Evolutionary conservation across 108 stramenopile genomes (phyloP), one percentile per base, ranked within the genome.

Genomic region (Aurantiochytrium sp.): DNA sequence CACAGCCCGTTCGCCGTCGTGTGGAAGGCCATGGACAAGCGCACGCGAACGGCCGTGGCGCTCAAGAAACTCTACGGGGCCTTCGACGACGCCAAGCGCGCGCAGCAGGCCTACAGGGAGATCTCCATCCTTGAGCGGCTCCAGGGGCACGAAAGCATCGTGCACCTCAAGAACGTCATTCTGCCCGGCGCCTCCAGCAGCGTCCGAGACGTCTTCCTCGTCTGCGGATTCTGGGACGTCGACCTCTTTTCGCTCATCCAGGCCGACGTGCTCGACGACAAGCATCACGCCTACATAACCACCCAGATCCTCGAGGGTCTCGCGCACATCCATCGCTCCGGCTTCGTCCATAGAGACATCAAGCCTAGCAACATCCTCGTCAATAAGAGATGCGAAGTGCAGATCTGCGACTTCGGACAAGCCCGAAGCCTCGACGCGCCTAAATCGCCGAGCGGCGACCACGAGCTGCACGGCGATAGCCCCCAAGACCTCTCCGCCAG

Each of bases 351-450:
- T 88, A 34, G 93, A 4, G 93, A 94, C 86, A 86, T 94, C 52
- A 94, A 94, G 55, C 93, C 93, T 5, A 86, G 89, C 37, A 94
- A 94, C 85, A 45, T 94, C 55, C 89, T 94, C 34, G 88, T 94
- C 5, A 93, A 94, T 73, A 90, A 91, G 31, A 93, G 93, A 85
- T 94, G 94, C 86, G 93, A 94, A 68, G 87, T 94, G 55, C 91
- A 90, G 15, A 90, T 94, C 30, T 94, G 94, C 90, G 94, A 94
- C 68, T 94, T 94, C 88, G 94, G 94, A 0, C 54, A 93, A 31
- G 89, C 92, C 21, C 54, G 94, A 30, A 92, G 92, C 41, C 10
- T 48, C 19, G 15, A 32, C 8, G 15, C n/a, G n/a, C n/a, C n/a
- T n/a, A n/a, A n/a, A n/a, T n/a, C n/a, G n/a, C n/a, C n/a, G n/a